Base-by-base conservation (phyloP, 306 rosid species). In the Lathyrus aphaca region DNA sequence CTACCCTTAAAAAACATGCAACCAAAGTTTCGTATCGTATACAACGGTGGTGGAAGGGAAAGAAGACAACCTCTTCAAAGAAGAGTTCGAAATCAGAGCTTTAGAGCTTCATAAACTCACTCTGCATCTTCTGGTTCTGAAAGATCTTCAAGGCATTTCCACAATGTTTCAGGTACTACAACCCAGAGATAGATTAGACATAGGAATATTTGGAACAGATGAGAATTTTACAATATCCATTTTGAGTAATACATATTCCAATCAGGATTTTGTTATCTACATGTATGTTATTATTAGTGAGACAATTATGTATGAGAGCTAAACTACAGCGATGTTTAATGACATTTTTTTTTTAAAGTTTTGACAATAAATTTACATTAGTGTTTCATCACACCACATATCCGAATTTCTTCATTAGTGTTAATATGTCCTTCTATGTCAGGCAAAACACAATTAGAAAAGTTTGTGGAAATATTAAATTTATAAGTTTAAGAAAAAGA, bases 31-130 rank as follows among this genome's bases (percentile, higher is more conserved):
- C 89, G 18, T 84, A 73, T 78, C 83, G 55, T 44, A 10, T 83
- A 17, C 70, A 79, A 43, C 85, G 55, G 38, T 84, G 89, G 86
- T 94, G 99, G 99, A 81, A 54, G 68, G 80, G 73, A 67, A 76
- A 80, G 64, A 86, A 85, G 64, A 57, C 79, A 48, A 19, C 80
- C 44, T 75, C 68, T 35, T 74, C 90, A 54, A 82, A 79, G 72
- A 90, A 87, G 77, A 76, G 81, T 16, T 39, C 85, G 66, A 89
- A 92, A 72, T 79, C 82, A 64, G 99, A 94, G 46, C 96, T 94
- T 57, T 94, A 89, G 84, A 8, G 59, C 30, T 55, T 60, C 23
- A 7, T 4, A 38, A 73, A 19, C 58, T 64, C 49, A 68, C 15
- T 6, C 65, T 27, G 38, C 55, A 38, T 43, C 57, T 42, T 54